phyloP scores from a whole-genome alignment of 139 green algal genomes.

The Coelastrella sp. region DNA sequence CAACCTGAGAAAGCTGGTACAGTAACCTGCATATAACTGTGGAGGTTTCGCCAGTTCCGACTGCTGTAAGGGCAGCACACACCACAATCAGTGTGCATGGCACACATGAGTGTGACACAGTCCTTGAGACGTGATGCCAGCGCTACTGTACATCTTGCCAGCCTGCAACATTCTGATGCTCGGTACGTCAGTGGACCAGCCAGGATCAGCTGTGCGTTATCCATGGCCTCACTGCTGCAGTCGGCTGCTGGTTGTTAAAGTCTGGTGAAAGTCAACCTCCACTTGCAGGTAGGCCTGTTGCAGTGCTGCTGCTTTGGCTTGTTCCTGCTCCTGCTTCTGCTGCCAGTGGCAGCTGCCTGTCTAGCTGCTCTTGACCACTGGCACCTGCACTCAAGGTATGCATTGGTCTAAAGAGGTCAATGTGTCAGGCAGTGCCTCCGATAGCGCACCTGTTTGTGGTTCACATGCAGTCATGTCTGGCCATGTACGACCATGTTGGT shows the following conservation, averaged over 20 bases:
- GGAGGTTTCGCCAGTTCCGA: conserved; percentile 56
- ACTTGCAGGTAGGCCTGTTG: not conserved
- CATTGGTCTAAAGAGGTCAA: too few relatives aligned
- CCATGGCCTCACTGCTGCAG: not conserved
- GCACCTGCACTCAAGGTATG: not conserved
- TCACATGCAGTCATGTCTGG: too few relatives aligned
- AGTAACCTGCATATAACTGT: conserved; percentile 46
- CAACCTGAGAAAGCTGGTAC: conserved; percentile 36
- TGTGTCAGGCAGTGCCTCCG: too few relatives aligned
- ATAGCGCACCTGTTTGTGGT: too few relatives aligned
- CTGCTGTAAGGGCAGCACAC: conserved; percentile 22
- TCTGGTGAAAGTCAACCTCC: too few relatives aligned
- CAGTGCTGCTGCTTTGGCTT: not conserved
- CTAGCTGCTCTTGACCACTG: conserved; percentile 6
- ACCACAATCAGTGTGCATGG: too few relatives aligned
- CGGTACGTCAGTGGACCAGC: conserved; percentile 9
- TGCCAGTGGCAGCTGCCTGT: not conserved
- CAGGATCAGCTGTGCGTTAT: conserved; percentile 39
- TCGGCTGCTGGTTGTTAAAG: conserved; percentile 40
- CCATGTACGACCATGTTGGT: too few relatives aligned
- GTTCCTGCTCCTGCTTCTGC: not conserved
- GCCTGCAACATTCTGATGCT: too few relatives aligned
- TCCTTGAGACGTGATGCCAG: too few relatives aligned
- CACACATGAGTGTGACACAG: too few relatives aligned
- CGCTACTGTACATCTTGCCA: too few relatives aligned